phyloP scores from a whole-genome alignment of 331 rosid species.

The Erythrophleum ivorense region DNA sequence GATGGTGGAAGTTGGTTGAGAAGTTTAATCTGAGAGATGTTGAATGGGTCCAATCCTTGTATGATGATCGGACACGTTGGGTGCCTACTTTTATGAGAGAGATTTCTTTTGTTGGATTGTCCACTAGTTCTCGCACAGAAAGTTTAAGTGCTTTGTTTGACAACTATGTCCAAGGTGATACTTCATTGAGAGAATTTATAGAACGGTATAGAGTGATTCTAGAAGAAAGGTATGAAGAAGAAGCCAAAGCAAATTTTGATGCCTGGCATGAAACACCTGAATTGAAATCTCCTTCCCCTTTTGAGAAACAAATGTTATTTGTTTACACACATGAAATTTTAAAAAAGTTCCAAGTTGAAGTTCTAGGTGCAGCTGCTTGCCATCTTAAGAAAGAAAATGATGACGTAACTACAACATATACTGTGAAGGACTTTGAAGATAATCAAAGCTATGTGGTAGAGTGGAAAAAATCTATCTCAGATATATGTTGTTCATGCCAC shows the following conservation, averaged over 20 bases:
- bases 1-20: conserved; percentile 84
- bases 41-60: conserved; percentile 77
- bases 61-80: conserved; percentile 73
- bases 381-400: conserved; percentile 86
- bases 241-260: conserved; percentile 93
- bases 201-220: conserved; percentile 70
- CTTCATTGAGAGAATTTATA: conserved; percentile 74
- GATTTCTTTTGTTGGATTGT: conserved; percentile 82
- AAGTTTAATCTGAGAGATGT: conserved; percentile 70
- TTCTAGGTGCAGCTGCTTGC: conserved; percentile 95
- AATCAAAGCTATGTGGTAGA: conserved; percentile 67
- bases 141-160: conserved; percentile 70
- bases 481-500: conserved; percentile 78
- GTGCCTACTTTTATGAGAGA: conserved; percentile 77
- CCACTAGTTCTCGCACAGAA: conserved; percentile 63
- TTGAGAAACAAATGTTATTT: conserved; percentile 79
- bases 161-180: conserved; percentile 69
- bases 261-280: conserved; percentile 97
- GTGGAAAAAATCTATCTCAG: conserved; percentile 78
- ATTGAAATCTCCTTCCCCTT: conserved; percentile 90
- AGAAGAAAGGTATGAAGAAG: conserved; percentile 88
- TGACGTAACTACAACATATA: conserved; percentile 54
- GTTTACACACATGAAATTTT: conserved; percentile 77
- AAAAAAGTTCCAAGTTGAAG: conserved; percentile 79
- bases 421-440: conserved; percentile 82